Conservation (phyloP, 129 eudicot species). For the Tanacetum coccineum region DNA sequence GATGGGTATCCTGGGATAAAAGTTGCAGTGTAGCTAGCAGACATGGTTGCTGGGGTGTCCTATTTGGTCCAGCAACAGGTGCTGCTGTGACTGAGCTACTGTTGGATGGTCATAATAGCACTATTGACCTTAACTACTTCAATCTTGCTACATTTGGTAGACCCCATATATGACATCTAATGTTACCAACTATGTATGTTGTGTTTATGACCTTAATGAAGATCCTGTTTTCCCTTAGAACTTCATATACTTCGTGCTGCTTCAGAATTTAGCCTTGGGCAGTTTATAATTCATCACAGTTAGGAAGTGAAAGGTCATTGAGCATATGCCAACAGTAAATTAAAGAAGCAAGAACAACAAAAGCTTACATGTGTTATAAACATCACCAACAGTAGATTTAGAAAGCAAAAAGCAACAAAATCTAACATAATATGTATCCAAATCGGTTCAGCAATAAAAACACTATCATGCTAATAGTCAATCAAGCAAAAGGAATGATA, state of each 20-base stretch:
- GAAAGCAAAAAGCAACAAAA: conserved; percentile 10
- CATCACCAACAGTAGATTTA: conserved; percentile 5
- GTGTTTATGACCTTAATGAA: neutral
- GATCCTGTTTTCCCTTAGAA: neutral
- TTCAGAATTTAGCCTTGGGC: neutral
- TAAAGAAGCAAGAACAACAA: too few relatives aligned
- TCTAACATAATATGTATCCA: conserved; percentile 5
- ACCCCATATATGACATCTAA: too few relatives aligned
- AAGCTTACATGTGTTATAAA: neutral
- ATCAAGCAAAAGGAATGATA: conserved; percentile 22
- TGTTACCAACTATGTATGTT: too few relatives aligned
- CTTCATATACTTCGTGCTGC: neutral
- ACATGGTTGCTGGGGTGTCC: conserved; percentile 84
- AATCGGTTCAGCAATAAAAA: neutral
- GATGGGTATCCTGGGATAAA: conserved; percentile 64
- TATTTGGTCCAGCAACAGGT: conserved; percentile 71
- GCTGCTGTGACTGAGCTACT: neutral
- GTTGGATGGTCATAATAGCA: neutral
- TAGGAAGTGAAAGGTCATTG: neutral
- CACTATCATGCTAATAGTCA: neutral
- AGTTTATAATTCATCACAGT: neutral
- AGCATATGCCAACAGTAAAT: neutral
- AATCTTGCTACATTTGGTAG: neutral
- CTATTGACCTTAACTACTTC: neutral
- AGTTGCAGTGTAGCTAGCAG: conserved; percentile 73